Conservation (phyloP, 805 yeast species). For the Pichia californica region DNA sequence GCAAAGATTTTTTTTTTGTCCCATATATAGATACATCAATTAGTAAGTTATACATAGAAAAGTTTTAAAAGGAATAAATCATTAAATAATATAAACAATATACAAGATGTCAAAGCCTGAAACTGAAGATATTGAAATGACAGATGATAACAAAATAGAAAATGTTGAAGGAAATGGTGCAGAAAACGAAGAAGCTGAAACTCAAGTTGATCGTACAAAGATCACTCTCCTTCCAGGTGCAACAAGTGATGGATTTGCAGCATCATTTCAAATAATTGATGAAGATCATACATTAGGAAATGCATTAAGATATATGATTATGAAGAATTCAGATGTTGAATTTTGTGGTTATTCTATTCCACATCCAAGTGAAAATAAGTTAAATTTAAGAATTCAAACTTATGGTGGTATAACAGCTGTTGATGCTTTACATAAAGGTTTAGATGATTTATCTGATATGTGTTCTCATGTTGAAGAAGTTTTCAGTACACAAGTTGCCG, state of each 20-base stretch:
- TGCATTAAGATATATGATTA: constrained; percentile 85
- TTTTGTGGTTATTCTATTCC: constrained; percentile 98
- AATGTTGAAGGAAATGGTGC: constrained; percentile 16
- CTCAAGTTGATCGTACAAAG: constrained; percentile 48
- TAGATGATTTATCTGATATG: constrained; percentile 74
- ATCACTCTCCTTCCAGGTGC: constrained; percentile 75
- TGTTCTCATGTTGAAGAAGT: constrained; percentile 79
- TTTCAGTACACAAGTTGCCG: constrained; percentile 51
- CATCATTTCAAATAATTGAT: constrained; percentile 85
- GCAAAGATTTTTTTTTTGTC: no score
- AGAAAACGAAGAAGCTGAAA: constrained; percentile 28
- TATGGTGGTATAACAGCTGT: constrained; percentile 81
- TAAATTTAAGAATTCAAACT: constrained; percentile 91
- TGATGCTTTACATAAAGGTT: constrained; percentile 88
- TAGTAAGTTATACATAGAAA: no score
- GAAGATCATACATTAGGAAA: constrained; percentile 98
- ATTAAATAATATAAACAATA: no score
- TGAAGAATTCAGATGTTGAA: constrained; percentile 97
- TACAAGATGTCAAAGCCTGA: no score
- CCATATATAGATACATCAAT: no score
- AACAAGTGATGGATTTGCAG: constrained; percentile 89
- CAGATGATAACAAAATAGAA: neutral
- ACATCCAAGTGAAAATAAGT: constrained; percentile 88
- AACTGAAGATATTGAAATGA: constrained; percentile 1
- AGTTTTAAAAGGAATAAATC: no score